Evolutionary conservation across 768 basidiomycete species (phyloP), one percentile per base, ranked within the genome.

Genomic region (Kondoa malvinella): DNA sequence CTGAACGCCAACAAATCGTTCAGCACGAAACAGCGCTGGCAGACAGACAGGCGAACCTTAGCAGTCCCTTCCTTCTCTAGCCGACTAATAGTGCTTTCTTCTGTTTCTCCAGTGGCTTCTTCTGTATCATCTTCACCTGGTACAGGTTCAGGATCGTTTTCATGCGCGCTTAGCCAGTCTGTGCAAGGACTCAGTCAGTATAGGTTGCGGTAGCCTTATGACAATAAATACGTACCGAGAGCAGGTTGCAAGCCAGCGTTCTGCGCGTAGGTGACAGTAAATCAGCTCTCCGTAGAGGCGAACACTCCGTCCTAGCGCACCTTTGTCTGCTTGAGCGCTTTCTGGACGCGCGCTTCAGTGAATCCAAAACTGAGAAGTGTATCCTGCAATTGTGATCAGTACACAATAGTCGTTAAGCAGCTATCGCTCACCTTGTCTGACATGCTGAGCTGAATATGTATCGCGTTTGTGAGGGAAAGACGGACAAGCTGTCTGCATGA

Each of bases 191-290:
- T 32, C 31, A 16, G 3, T 69, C 66, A 32, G n/a, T 2, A 29
- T 66, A 29, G 65, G 69, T 62, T 2, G 64, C 64, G 68, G 71
- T 40, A 66, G 69, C 68, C 40, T 61, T 59, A 33, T 60, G 16
- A 30, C 29, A 57, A 64, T 69, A 64, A 60, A 21, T 8, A 50
- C 21, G 40, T 8, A 50, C 40, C 40, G 25, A 67, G 65, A 2
- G 87, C 88, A 4, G 86, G 87, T 76, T 95, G 92, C 0, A 97
- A 80, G 1, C 92, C 94, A 31, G 87, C 83, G 72, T 85, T 84
- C 34, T 81, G 40, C n/a, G n/a, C n/a, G n/a, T n/a, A n/a, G n/a
- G n/a, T n/a, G n/a, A n/a, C n/a, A n/a, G n/a, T n/a, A 34, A 63
- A 63, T 17, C 50, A 56, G n/a, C n/a, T n/a, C n/a, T n/a, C n/a